These are phyloP conservation scores for Ajuga chamaepitys DNA, from an alignment of 257 asterid genomes.

Conservation along the genomic window DNA sequence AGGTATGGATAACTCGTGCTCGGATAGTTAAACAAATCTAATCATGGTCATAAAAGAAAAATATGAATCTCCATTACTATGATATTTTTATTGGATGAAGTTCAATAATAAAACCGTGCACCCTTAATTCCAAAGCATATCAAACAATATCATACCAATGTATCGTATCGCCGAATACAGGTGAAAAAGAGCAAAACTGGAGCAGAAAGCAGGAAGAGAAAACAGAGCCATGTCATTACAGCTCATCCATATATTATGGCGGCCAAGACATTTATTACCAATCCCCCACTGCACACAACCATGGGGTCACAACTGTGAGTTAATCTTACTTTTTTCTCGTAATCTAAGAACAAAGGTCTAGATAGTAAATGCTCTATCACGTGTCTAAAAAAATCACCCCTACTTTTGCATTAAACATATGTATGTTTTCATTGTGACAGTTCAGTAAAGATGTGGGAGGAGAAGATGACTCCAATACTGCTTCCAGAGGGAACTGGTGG, in stretches of 20 bases:
- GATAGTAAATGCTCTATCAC: no score
- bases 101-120: no score
- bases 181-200: constrained; percentile 20
- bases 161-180: background rate
- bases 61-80: no score
- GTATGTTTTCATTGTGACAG: constrained; percentile 14
- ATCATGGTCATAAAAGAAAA: no score
- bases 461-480: constrained; percentile 53
- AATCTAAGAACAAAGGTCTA: no score
- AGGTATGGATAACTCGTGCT: constrained; percentile 46
- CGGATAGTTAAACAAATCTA: no score
- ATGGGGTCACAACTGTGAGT: constrained; percentile 38
- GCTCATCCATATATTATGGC: constrained; percentile 71
- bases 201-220: constrained; percentile 35
- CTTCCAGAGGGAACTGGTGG: constrained; percentile 89
- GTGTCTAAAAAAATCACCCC: no score
- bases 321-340: no score
- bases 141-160: no score
- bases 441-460: constrained; percentile 39
- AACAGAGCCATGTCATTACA: constrained; percentile 46
- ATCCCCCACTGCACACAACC: constrained; percentile 32
- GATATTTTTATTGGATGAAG: no score
- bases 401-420: no score
- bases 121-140: no score
- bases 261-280: constrained; percentile 57